Percentiles rank a stretch among this genome's conserved stretches.
Conservation (phyloP, 345 rosid genomes). For the Eutrema japonicum region DNA sequence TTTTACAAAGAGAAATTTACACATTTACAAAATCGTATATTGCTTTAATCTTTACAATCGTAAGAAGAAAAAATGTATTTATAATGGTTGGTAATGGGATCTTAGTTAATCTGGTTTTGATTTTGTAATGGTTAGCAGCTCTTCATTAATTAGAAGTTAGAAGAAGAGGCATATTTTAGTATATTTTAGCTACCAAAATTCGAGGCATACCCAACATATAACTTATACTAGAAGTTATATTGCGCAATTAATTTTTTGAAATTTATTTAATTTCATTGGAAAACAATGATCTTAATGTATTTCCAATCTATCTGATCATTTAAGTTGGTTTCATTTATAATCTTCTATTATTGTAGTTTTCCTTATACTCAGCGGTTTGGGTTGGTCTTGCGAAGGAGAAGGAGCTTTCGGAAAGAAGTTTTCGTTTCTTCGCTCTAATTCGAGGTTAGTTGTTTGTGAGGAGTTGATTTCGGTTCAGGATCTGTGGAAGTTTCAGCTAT, state of each 20-base stretch:
- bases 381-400: too few species aligned
- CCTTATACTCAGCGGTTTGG: background rate
- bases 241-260: background rate
- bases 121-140: conserved; percentile 22
- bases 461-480: too few species aligned
- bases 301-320: background rate
- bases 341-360: background rate
- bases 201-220: conserved; percentile 3
- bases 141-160: conserved; percentile 25
- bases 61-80: background rate
- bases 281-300: background rate
- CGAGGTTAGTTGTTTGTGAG: too few species aligned
- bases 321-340: background rate
- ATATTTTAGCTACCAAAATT: conserved; percentile 23
- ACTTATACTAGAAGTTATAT: conserved; percentile 23
- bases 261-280: background rate
- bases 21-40: background rate
- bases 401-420: too few species aligned
- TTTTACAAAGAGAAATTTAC: too few species aligned
- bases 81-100: background rate
- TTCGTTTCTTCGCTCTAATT: too few species aligned
- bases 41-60: background rate
- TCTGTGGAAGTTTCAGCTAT: too few species aligned
- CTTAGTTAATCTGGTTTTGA: conserved; percentile 21
- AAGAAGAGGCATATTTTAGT: background rate